Evolutionary conservation across 257 asterid species (phyloP).

Genomic region (Lavandula angustifolia): DNA sequence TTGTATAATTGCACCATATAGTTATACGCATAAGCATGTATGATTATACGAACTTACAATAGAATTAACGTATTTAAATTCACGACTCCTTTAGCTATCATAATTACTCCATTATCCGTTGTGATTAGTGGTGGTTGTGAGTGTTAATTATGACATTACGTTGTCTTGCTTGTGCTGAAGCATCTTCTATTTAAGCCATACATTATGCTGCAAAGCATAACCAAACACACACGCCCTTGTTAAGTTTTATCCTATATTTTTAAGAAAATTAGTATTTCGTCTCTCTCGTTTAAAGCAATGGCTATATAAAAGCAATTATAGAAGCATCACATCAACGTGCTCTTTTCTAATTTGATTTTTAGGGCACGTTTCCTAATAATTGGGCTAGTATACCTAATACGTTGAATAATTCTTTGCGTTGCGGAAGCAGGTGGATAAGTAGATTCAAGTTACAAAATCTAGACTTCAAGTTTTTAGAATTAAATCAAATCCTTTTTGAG

Average conservation of each 20-base stretch:
- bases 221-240: too few relatives aligned
- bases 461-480: too few relatives aligned
- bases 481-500: neutral
- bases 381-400: slow-evolving; percentile 10
- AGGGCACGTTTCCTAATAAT: neutral
- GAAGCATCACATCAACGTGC: slow-evolving; percentile 25
- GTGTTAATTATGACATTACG: slow-evolving; percentile 51
- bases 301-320: slow-evolving; percentile 28
- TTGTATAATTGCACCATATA: too few relatives aligned
- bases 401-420: neutral
- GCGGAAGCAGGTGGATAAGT: neutral
- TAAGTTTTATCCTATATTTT: too few relatives aligned
- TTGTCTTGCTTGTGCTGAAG: slow-evolving; percentile 79
- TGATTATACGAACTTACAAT: too few relatives aligned
- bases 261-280: too few relatives aligned
- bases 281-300: neutral
- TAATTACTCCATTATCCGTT: neutral
- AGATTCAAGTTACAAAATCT: neutral
- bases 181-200: too few relatives aligned
- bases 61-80: too few relatives aligned
- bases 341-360: neutral
- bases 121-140: slow-evolving; percentile 57
- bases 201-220: too few relatives aligned
- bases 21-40: too few relatives aligned
- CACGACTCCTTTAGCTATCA: too few relatives aligned